These are phyloP conservation scores for Blastobotrys apis DNA, from an alignment of 1,139 yeast genomes.

Conservation along the genomic window DNA sequence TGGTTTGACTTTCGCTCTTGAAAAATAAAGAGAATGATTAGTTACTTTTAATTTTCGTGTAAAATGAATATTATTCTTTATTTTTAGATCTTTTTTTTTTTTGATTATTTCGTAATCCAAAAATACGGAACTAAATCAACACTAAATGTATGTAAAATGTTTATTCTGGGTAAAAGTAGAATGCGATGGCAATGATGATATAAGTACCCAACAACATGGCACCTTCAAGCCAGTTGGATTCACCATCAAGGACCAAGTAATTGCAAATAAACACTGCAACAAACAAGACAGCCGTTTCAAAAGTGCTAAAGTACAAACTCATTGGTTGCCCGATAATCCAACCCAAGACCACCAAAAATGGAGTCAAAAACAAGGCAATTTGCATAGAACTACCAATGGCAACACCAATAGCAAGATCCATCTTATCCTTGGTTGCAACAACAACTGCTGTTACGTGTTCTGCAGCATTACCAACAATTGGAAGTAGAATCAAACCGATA, in stretches of 20 bases:
- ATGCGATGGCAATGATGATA: slow-evolving; percentile 79
- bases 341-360: slow-evolving; percentile 88
- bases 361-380: slow-evolving; percentile 90
- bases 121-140: neutral
- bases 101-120: neutral
- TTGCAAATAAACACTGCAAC: slow-evolving; percentile 84
- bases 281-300: slow-evolving; percentile 88
- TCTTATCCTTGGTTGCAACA: slow-evolving; percentile 92
- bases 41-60: slow-evolving; percentile 1
- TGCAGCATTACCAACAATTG: slow-evolving; percentile 97
- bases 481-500: slow-evolving; percentile 87
- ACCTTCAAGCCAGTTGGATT: slow-evolving; percentile 96
- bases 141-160: neutral
- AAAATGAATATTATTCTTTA: slow-evolving; percentile 2
- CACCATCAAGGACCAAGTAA: slow-evolving; percentile 86
- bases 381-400: slow-evolving; percentile 97
- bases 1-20: slow-evolving; percentile 73
- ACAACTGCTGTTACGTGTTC: slow-evolving; percentile 96
- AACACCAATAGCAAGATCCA: slow-evolving; percentile 96
- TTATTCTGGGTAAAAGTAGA: slow-evolving; percentile 68
- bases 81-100: neutral
- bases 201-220: slow-evolving; percentile 86
- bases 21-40: slow-evolving; percentile 16
- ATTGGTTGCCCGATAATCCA: slow-evolving; percentile 89
- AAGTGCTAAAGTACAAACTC: slow-evolving; percentile 86